Evolutionary conservation across 108 stramenopile species (phyloP).

Genomic region (Stephanodiscus triporus): DNA sequence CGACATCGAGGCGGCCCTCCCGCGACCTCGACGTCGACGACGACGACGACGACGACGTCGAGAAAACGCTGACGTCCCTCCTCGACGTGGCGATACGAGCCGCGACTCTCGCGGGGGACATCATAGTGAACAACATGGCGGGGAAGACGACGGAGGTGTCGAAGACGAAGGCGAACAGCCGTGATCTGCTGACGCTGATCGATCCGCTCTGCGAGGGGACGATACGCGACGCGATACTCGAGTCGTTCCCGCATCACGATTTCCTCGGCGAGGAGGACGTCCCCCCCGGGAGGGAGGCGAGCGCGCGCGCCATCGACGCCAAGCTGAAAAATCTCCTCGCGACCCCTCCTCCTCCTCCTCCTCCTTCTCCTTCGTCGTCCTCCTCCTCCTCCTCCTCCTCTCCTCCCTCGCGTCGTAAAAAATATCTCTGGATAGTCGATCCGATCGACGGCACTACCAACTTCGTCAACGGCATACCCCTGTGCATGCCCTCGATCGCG

Average conservation of each 20-base stretch:
- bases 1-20: background rate
- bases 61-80: background rate
- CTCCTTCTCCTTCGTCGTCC: background rate
- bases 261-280: slow-evolving; percentile 91
- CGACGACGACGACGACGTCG: no score
- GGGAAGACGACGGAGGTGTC: background rate
- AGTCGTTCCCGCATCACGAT: slow-evolving; percentile 65
- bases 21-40: no score
- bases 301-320: slow-evolving; percentile 69
- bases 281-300: slow-evolving; percentile 76
- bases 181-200: slow-evolving; percentile 89
- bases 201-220: slow-evolving; percentile 86
- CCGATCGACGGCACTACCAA: slow-evolving; percentile 71
- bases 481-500: slow-evolving; percentile 79
- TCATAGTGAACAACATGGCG: background rate
- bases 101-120: background rate
- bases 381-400: background rate
- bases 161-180: slow-evolving; percentile 73
- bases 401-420: no score
- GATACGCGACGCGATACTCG: slow-evolving; percentile 56
- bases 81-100: background rate
- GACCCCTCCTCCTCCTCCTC: background rate
- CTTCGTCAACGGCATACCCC: slow-evolving; percentile 86
- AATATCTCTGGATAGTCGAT: slow-evolving; percentile 82
- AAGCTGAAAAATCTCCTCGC: slow-evolving; percentile 31